phyloP scores from a whole-genome alignment of 139 green algal genomes.

The Ettlia oleoabundans region DNA sequence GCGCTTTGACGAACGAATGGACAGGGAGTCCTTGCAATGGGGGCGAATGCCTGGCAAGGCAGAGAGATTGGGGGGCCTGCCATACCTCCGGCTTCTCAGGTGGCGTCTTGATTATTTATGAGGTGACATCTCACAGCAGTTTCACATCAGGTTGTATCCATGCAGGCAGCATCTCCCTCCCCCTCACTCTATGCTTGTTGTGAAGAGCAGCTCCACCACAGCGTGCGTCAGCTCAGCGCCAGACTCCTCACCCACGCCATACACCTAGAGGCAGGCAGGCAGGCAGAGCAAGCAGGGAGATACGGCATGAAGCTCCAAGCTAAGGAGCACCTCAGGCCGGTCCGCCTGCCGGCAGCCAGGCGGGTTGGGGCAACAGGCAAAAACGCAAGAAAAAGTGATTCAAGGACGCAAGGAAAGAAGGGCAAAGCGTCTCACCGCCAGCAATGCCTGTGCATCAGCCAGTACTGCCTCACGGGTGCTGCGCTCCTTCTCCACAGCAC shows the following conservation, averaged over 20 bases:
- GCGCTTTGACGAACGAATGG: too few species aligned
- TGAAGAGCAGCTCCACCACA: slow-evolving; percentile 86
- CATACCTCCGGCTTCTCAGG: too few species aligned
- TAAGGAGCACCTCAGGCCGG: neutral
- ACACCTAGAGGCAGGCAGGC: neutral
- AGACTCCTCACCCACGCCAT: slow-evolving; percentile 55
- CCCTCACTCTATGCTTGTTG: slow-evolving; percentile 53
- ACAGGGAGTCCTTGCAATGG: too few species aligned
- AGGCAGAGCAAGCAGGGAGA: neutral
- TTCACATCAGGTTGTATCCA: too few species aligned
- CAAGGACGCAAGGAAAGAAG: too few species aligned
- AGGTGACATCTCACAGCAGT: too few species aligned
- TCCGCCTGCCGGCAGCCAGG: neutral
- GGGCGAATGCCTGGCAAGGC: too few species aligned
- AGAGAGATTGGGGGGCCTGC: too few species aligned
- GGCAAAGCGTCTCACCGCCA: slow-evolving; percentile 62
- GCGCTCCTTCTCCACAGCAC: slow-evolving; percentile 30
- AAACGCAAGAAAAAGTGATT: too few species aligned
- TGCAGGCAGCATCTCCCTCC: neutral
- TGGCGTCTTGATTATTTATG: too few species aligned
- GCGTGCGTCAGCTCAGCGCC: slow-evolving; percentile 56
- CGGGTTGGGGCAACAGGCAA: neutral
- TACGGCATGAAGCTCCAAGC: neutral
- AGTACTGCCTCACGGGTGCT: slow-evolving; percentile 59
- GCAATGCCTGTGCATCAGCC: slow-evolving; percentile 78